Conservation (phyloP, 345 rosid species). For the Salix koriyanagi region DNA sequence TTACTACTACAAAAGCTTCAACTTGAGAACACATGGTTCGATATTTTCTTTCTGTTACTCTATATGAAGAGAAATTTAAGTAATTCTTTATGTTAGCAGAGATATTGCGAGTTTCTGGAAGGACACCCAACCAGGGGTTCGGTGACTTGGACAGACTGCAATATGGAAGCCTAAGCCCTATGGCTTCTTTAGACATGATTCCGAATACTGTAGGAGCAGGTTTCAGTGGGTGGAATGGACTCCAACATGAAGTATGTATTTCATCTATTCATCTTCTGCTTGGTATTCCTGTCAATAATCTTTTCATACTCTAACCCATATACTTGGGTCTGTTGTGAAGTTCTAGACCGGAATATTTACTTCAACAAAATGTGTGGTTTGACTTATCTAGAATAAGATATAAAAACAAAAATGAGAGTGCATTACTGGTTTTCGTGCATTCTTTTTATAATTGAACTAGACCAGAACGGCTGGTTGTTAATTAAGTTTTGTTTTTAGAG, state of each 20-base stretch:
- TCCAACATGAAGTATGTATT: constrained; percentile 56
- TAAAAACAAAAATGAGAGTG: neutral
- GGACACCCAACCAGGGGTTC: constrained; percentile 77
- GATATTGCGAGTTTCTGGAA: constrained; percentile 63
- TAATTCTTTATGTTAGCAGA: constrained; percentile 43
- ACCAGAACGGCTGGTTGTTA: neutral
- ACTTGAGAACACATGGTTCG: neutral
- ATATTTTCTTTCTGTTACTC: neutral
- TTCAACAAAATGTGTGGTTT: neutral
- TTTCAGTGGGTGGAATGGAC: constrained; percentile 69
- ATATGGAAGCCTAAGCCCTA: constrained; percentile 87
- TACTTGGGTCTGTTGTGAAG: neutral
- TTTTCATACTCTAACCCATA: neutral
- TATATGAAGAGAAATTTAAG: neutral
- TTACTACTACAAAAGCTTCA: neutral
- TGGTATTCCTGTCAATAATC: neutral
- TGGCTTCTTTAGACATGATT: constrained; percentile 80
- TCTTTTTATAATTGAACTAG: neutral
- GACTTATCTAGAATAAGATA: neutral
- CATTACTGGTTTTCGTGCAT: neutral
- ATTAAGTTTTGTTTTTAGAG: constrained; percentile 4
- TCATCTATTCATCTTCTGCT: neutral
- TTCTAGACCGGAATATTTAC: neutral
- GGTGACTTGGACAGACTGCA: constrained; percentile 68
- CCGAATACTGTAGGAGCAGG: constrained; percentile 57